Evolutionary conservation across 73 alveolate genomes (phyloP).

Genomic region (Paramecium biaurelia): DNA sequence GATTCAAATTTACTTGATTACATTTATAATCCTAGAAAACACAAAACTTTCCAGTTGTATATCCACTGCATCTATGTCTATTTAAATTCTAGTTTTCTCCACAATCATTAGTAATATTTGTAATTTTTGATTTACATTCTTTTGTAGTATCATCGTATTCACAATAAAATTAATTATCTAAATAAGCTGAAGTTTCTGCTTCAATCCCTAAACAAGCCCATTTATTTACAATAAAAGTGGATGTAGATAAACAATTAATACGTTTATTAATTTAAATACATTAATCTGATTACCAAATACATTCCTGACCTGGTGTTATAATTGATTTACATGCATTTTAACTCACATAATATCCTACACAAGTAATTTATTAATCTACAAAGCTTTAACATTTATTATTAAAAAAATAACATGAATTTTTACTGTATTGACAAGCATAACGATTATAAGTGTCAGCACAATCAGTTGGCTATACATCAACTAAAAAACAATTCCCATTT

Average conservation of each 20-base stretch:
- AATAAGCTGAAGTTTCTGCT: background rate
- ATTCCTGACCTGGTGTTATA: background rate
- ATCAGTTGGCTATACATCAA: background rate
- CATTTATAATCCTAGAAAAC: background rate
- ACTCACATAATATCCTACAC: background rate
- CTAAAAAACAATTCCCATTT: background rate
- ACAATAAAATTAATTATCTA: background rate
- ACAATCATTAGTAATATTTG: background rate
- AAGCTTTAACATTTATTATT: background rate
- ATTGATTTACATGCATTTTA: background rate
- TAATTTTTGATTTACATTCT: background rate
- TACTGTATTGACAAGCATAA: background rate
- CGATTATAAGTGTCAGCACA: background rate
- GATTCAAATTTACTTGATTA: background rate
- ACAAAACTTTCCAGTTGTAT: background rate
- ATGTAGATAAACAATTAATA: background rate
- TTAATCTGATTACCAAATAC: background rate
- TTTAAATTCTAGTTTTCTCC: background rate
- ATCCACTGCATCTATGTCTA: background rate
- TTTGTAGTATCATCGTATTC: background rate
- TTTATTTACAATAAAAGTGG: background rate
- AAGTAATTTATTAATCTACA: background rate
- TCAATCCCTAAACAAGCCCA: background rate
- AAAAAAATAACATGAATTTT: background rate
- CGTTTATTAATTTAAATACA: background rate